Evolutionary conservation across 2,329 filamentous ascomycete genomes (phyloP).

Genomic region (Cercospora beticola): DNA sequence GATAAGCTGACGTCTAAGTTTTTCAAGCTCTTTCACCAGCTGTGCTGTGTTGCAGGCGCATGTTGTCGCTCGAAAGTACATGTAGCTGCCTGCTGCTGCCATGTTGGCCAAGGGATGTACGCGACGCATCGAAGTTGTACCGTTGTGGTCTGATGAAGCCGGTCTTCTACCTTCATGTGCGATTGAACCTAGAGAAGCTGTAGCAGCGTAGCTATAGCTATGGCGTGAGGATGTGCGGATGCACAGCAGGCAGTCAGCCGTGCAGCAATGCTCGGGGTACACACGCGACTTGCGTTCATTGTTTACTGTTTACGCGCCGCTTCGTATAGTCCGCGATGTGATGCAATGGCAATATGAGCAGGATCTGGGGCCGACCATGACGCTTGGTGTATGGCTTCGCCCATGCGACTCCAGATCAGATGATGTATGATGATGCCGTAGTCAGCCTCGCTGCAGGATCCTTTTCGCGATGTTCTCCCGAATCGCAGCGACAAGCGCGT

Average conservation of each 20-base stretch:
- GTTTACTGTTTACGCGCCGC: neutral
- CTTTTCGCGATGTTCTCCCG: neutral
- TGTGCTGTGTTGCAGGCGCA: neutral
- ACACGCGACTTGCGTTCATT: neutral
- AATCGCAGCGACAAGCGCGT: neutral
- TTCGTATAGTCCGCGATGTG: neutral
- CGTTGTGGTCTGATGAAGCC: neutral
- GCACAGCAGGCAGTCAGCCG: neutral
- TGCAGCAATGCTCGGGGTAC: neutral
- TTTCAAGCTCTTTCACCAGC: neutral
- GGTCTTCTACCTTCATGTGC: neutral
- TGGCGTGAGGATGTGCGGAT: neutral
- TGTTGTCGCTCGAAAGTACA: neutral
- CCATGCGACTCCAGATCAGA: neutral
- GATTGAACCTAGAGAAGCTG: neutral
- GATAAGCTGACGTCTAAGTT: neutral
- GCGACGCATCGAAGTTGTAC: neutral
- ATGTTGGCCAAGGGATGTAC: neutral
- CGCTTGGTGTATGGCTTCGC: neutral
- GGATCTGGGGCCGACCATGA: neutral
- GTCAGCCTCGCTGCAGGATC: neutral
- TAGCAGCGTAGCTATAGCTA: neutral
- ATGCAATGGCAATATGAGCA: neutral
- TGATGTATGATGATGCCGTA: neutral
- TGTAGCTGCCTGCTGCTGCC: neutral